A percentile compares a stretch with the other conserved stretches of the same genome.
Evolutionary conservation across 768 basidiomycete species (phyloP).

Genomic region (Lactarius tabidus): DNA sequence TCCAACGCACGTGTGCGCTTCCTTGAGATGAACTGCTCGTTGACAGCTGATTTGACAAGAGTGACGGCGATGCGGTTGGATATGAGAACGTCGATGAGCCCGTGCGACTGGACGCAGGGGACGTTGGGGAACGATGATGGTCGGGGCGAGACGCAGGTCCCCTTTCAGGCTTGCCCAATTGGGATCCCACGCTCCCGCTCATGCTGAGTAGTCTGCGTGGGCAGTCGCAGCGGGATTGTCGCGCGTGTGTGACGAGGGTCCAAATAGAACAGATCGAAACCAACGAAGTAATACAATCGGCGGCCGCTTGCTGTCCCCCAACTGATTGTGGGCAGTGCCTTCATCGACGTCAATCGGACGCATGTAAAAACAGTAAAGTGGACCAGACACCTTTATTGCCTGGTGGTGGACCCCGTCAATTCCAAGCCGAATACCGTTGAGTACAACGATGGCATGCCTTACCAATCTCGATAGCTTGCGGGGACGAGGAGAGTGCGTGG

Average conservation of each 20-base stretch:
- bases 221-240: slow-evolving; percentile 68
- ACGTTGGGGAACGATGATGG: slow-evolving; percentile 25
- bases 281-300: slow-evolving; percentile 98
- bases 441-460: slow-evolving; percentile 74
- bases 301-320: slow-evolving; percentile 95
- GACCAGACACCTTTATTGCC: slow-evolving; percentile 57
- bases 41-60: slow-evolving; percentile 61
- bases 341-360: slow-evolving; percentile 1
- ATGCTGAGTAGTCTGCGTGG: slow-evolving; percentile 31
- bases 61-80: slow-evolving; percentile 58
- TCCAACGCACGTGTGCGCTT: slow-evolving; percentile 33
- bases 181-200: slow-evolving; percentile 11
- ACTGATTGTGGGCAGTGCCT: slow-evolving; percentile 93
- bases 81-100: slow-evolving; percentile 44
- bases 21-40: slow-evolving; percentile 35
- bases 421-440: slow-evolving; percentile 86
- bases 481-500: slow-evolving; percentile 30
- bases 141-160: slow-evolving; percentile 21
- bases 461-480: slow-evolving; percentile 55
- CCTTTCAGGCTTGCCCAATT: slow-evolving; percentile 19
- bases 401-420: slow-evolving; percentile 93
- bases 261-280: slow-evolving; percentile 77
- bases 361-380: neutral
- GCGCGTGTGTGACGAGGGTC: too few relatives aligned
- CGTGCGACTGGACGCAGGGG: slow-evolving; percentile 29